Base-by-base conservation (phyloP, 208 protist genomes). In the Leishmania martiniquensis region DNA sequence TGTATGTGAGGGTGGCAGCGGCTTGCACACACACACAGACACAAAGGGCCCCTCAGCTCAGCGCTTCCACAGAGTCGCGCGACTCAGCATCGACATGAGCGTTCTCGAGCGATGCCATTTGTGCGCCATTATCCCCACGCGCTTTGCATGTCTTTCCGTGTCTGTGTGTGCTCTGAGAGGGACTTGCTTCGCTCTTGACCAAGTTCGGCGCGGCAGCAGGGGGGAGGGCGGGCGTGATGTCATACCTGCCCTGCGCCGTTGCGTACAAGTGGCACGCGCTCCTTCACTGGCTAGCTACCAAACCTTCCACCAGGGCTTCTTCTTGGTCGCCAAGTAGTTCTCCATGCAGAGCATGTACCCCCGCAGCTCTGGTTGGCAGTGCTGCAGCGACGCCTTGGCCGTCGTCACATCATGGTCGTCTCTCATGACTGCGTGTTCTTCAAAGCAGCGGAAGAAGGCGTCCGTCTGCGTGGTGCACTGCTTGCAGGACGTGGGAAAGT, bases 321-420 rank as follows among this genome's bases (percentile, higher is more conserved):
- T 55, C 60, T 84, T 77, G 34, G 72, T 69, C 32, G 67, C 59
- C 49, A 86, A 66, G 69, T 94, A 59, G 25, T 87, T 80, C 57
- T 95, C 91, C 91, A 95, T 95, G 73, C 91, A 95, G 62, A 34
- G 67, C 89, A 93, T 93, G 82, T 95, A 95, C 44, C 57, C 85
- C 2, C 78, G 80, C 39, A 95, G 85, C 78, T 93, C 85, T 7
- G 81, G 72, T 75, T 95, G 91, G 73, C 91, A 95, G 72, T 86
- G 75, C 79, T 85, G 57, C 47, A 96, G 81, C 37, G 90, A 83
- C 22, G 84, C 75, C 45, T 86, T 87, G 6, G 92, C 92, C 2
- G 83, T 92, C n/a, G 69, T 55, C 60, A 71, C 84, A 71, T 96
- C 92, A n/a, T 70, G 83, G 0, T 84, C 83, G 39, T 86, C 69